Conservation (phyloP, 441 rosid genomes). For the Cnidoscolus chayamansa region DNA sequence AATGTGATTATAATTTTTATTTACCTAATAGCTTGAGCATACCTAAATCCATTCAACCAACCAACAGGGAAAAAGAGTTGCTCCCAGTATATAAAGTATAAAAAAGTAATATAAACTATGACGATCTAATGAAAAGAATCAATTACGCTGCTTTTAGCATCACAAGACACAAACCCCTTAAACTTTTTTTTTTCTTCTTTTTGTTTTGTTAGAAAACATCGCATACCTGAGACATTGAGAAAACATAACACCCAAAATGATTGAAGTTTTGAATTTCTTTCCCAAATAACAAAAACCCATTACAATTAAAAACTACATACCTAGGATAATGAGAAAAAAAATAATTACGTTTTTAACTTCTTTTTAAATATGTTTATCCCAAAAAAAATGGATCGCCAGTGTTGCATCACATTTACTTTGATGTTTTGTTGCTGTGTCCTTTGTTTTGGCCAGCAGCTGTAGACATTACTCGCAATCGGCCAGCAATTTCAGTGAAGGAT, state of each 20-base stretch:
- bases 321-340: not conserved
- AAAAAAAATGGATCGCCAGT: not conserved
- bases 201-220: not conserved
- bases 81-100: too few species aligned
- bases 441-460: slow-evolving; percentile 56
- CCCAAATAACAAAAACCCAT: not conserved
- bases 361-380: not conserved
- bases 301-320: not conserved
- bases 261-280: not conserved
- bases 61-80: not conserved
- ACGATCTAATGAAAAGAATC: too few species aligned
- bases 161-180: too few species aligned
- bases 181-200: too few species aligned
- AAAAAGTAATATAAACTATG: too few species aligned
- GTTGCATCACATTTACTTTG: slow-evolving; percentile 37
- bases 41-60: not conserved
- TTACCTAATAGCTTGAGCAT: not conserved
- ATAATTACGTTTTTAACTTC: not conserved
- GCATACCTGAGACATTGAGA: not conserved
- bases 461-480: slow-evolving; percentile 63
- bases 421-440: slow-evolving; percentile 50
- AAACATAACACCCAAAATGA: not conserved
- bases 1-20: not conserved
- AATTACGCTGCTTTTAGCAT: too few species aligned
- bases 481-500: slow-evolving; percentile 73